Percentiles rank a stretch among this genome's conserved stretches.
Evolutionary conservation across 192 early-diverging fungal species (phyloP).

Genomic region (Mortierella alpina): DNA sequence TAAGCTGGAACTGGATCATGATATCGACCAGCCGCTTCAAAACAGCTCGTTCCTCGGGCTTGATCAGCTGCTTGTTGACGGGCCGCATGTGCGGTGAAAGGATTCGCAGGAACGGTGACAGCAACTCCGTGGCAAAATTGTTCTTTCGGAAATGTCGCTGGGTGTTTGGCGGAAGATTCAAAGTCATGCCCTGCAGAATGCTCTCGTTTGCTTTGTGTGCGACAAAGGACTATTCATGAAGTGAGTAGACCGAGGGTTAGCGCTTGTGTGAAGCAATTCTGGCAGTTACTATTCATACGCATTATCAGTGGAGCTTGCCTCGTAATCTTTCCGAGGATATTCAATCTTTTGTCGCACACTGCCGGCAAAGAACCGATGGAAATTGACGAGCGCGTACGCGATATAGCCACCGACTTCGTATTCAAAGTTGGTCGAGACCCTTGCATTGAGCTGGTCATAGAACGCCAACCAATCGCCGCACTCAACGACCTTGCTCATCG

Average conservation of each 20-base stretch:
- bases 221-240: slow-evolving; percentile 46
- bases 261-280: too few relatives aligned
- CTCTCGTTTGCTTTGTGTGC: slow-evolving; percentile 66
- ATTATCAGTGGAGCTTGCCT: slow-evolving; percentile 51
- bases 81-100: slow-evolving; percentile 80
- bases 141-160: slow-evolving; percentile 62
- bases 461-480: slow-evolving; percentile 84
- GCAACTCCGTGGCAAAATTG: slow-evolving; percentile 64
- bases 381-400: slow-evolving; percentile 75
- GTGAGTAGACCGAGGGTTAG: background rate
- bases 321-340: slow-evolving; percentile 85
- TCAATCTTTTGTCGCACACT: slow-evolving; percentile 67
- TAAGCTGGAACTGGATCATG: slow-evolving; percentile 77
- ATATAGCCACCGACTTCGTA: slow-evolving; percentile 74
- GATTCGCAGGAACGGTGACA: slow-evolving; percentile 78
- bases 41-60: slow-evolving; percentile 67
- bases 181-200: slow-evolving; percentile 59
- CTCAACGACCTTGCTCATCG: slow-evolving; percentile 71
- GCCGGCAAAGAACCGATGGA: slow-evolving; percentile 86
- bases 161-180: slow-evolving; percentile 58
- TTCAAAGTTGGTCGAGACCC: slow-evolving; percentile 57
- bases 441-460: slow-evolving; percentile 77
- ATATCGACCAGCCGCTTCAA: slow-evolving; percentile 70
- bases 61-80: slow-evolving; percentile 67
- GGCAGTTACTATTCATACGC: too few relatives aligned